Percentiles rank a stretch among this genome's conserved stretches.
Evolutionary conservation across 805 yeast species (phyloP).

Genomic region (Wickerhamomyces chaumierensis): DNA sequence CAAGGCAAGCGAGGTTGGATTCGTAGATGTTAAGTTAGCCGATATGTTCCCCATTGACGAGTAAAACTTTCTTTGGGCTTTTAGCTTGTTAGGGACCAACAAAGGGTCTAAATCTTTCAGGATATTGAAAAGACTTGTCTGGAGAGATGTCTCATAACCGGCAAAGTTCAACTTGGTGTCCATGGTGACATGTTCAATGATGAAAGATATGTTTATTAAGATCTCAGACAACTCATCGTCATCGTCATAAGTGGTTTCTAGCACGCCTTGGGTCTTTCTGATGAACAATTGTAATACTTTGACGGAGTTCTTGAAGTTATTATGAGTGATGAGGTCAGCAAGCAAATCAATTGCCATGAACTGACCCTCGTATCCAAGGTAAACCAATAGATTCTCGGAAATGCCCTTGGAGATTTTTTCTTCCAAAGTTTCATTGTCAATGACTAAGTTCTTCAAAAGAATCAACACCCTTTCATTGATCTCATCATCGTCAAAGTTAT

Average conservation of each 20-base stretch:
- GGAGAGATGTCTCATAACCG: slow-evolving; percentile 6
- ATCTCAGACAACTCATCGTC: slow-evolving; percentile 17
- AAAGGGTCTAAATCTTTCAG: slow-evolving; percentile 3
- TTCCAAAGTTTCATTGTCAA: slow-evolving; percentile 10
- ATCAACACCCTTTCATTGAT: slow-evolving; percentile 10
- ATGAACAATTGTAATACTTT: slow-evolving; percentile 5
- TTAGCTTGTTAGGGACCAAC: slow-evolving; percentile 13
- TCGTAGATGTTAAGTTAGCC: slow-evolving; percentile 12
- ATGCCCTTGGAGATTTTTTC: slow-evolving; percentile 5
- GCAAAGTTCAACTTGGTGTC: slow-evolving; percentile 6
- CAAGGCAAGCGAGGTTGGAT: slow-evolving; percentile 1
- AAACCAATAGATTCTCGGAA: slow-evolving; percentile 7
- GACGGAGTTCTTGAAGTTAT: slow-evolving; percentile 2
- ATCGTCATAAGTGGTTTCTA: slow-evolving; percentile 2
- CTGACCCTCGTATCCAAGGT: slow-evolving; percentile 6
- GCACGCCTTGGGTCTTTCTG: slow-evolving; percentile 3
- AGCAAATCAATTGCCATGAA: slow-evolving; percentile 10
- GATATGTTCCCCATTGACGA: slow-evolving; percentile 19
- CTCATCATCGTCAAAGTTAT: slow-evolving; percentile 14
- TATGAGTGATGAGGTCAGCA: slow-evolving; percentile 7
- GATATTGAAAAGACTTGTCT: slow-evolving; percentile 3
- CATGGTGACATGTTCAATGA: slow-evolving; percentile 12
- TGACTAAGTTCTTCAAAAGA: slow-evolving; percentile 11
- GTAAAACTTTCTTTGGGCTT: slow-evolving; percentile 12
- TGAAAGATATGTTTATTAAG: slow-evolving; percentile 6